Percentiles rank a stretch among this genome's conserved stretches.
These are phyloP conservation scores for Protomyces gravidus DNA, from an alignment of 1,139 yeast species.

Conservation along the genomic window DNA sequence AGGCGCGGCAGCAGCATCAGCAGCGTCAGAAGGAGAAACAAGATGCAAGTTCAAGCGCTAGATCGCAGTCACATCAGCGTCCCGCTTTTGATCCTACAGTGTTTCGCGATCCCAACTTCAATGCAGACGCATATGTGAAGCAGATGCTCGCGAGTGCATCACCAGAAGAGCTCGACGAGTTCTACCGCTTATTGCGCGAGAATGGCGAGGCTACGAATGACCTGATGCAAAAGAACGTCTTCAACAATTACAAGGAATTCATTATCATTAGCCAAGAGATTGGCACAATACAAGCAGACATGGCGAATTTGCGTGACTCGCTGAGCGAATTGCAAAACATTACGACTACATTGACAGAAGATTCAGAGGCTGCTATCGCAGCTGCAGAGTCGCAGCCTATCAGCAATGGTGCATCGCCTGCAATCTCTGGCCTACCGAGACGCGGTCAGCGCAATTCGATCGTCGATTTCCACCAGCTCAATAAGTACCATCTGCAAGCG, in stretches of 20 bases:
- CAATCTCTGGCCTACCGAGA: neutral
- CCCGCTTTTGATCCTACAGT: constrained; percentile 22
- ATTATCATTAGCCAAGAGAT: constrained; percentile 32
- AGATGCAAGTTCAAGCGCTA: neutral
- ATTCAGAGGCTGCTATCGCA: constrained; percentile 1
- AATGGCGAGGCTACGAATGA: constrained; percentile 23
- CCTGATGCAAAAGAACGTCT: constrained; percentile 31
- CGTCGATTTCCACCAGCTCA: constrained; percentile 66
- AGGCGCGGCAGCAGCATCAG: neutral
- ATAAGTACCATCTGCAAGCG: constrained; percentile 70
- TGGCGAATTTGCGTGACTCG: constrained; percentile 25
- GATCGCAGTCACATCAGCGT: neutral
- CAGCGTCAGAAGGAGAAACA: neutral
- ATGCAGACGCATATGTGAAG: constrained; percentile 29
- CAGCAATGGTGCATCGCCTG: neutral
- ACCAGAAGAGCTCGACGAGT: constrained; percentile 30
- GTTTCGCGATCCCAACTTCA: constrained; percentile 27
- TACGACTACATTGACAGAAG: constrained; percentile 27
- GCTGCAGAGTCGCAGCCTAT: neutral
- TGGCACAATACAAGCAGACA: constrained; percentile 28
- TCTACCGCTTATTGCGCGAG: constrained; percentile 26
- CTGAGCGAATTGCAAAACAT: constrained; percentile 22
- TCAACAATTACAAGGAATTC: constrained; percentile 32
- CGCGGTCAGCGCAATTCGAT: constrained; percentile 53
- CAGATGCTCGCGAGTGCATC: constrained; percentile 27